Evolutionary conservation across 192 early-diverging fungal species (phyloP).

Genomic region (Dimargaris cristalligena): DNA sequence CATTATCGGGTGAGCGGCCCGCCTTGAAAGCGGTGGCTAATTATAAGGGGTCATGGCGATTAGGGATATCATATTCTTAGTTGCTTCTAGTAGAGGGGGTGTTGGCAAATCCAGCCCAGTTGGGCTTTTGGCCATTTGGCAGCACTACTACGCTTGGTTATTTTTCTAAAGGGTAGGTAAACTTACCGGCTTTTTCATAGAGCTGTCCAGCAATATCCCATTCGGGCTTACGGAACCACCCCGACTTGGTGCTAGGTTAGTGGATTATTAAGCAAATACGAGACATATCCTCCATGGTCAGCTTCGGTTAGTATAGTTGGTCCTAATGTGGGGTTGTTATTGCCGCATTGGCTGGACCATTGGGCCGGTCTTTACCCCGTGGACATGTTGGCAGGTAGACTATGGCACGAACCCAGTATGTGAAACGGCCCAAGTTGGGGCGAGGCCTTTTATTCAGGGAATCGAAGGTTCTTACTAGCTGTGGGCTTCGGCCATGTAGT

Average conservation of each 20-base stretch:
- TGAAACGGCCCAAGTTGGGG: no score
- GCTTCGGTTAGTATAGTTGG: neutral
- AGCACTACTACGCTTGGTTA: no score
- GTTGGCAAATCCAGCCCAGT: constrained; percentile 2
- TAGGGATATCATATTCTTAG: no score
- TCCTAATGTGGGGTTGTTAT: no score
- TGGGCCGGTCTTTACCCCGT: no score
- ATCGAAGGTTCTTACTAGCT: constrained; percentile 2
- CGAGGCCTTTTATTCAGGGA: no score
- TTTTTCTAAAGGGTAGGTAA: no score
- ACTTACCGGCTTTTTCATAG: constrained; percentile 56
- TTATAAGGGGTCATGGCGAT: no score
- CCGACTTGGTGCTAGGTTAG: constrained; percentile 29
- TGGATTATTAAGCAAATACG: neutral
- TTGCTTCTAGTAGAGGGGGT: neutral
- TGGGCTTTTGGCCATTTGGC: no score
- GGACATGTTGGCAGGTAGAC: no score
- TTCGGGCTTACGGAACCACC: constrained; percentile 50
- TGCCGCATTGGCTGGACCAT: no score
- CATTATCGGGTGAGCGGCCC: constrained; percentile 47
- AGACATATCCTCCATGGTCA: neutral
- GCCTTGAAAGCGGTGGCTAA: constrained; percentile 50
- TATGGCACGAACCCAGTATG: no score
- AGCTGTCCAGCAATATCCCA: constrained; percentile 54
- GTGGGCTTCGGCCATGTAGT: constrained; percentile 5